These are phyloP conservation scores for Pyrenophora teres DNA, from an alignment of 2,329 filamentous ascomycete genomes.

Conservation along the genomic window DNA sequence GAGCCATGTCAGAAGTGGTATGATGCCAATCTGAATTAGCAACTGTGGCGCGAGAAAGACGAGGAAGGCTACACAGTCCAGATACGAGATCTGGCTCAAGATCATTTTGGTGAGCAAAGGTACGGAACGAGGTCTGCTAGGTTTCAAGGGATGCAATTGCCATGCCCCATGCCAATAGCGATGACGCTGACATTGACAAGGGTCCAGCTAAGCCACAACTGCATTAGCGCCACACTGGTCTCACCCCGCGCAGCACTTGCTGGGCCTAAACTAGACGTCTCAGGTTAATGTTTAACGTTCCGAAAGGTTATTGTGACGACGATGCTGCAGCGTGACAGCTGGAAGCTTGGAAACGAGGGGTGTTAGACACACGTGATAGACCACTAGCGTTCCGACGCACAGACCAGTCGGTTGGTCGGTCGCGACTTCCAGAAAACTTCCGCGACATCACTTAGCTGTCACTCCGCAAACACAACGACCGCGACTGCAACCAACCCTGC, in stretches of 20 bases:
- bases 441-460: conserved; percentile 17
- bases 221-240: conserved; percentile 19
- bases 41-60: conserved; percentile 73
- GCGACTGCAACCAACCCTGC: conserved; percentile 13
- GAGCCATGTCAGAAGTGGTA: conserved; percentile 62
- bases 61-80: conserved; percentile 77
- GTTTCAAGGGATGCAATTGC: not conserved
- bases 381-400: conserved; percentile 7
- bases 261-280: too few relatives aligned
- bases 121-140: not conserved
- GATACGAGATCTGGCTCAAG: conserved; percentile 71
- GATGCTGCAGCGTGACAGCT: too few relatives aligned
- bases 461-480: conserved; percentile 19
- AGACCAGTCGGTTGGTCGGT: conserved; percentile 20
- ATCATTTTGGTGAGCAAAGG: conserved; percentile 60
- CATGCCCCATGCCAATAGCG: conserved; percentile 6
- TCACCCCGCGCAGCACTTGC: not conserved
- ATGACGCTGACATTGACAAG: conserved; percentile 28
- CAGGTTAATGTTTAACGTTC: too few relatives aligned
- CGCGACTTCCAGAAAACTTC: conserved; percentile 24
- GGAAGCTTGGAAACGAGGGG: not conserved
- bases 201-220: conserved; percentile 22
- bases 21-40: conserved; percentile 67
- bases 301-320: too few relatives aligned
- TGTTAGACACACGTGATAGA: conserved; percentile 6